Conservation (phyloP, 1,284 basidiomycete genomes). For the Austroboletus rostrupii region DNA sequence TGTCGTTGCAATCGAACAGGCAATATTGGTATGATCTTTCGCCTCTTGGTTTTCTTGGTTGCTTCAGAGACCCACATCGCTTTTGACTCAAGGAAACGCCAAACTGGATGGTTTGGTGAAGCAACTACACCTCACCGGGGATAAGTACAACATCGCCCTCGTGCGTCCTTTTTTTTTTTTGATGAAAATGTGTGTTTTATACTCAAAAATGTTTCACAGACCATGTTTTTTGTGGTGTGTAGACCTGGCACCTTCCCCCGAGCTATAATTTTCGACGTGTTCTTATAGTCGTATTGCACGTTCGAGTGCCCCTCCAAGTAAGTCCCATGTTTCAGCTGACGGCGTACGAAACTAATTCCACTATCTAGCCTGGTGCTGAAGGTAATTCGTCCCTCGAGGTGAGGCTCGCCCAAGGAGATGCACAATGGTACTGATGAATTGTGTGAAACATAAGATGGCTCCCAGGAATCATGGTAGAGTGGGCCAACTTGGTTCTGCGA, state of each 20-base stretch:
- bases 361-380: slow-evolving; percentile 44
- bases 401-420: slow-evolving; percentile 7
- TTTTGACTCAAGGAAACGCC: slow-evolving; percentile 51
- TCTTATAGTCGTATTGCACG: slow-evolving; percentile 20
- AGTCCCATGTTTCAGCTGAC: neutral
- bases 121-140: slow-evolving; percentile 52
- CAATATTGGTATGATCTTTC: slow-evolving; percentile 62
- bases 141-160: slow-evolving; percentile 63
- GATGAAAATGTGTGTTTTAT: neutral
- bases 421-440: slow-evolving; percentile 6
- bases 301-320: slow-evolving; percentile 34
- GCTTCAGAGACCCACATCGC: neutral
- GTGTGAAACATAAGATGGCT: slow-evolving; percentile 25
- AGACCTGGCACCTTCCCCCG: neutral
- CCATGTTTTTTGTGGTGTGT: slow-evolving; percentile 66
- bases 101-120: slow-evolving; percentile 55
- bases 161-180: slow-evolving; percentile 32
- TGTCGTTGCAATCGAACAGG: slow-evolving; percentile 33
- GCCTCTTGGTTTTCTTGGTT: slow-evolving; percentile 1
- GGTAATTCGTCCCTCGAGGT: slow-evolving; percentile 49
- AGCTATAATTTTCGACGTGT: neutral
- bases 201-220: slow-evolving; percentile 38
- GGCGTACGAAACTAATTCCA: neutral
- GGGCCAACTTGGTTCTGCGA: neutral
- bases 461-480: slow-evolving; percentile 44